Evolutionary conservation across 2,329 filamentous ascomycete species (phyloP).

Genomic region (Fusarium coicis): DNA sequence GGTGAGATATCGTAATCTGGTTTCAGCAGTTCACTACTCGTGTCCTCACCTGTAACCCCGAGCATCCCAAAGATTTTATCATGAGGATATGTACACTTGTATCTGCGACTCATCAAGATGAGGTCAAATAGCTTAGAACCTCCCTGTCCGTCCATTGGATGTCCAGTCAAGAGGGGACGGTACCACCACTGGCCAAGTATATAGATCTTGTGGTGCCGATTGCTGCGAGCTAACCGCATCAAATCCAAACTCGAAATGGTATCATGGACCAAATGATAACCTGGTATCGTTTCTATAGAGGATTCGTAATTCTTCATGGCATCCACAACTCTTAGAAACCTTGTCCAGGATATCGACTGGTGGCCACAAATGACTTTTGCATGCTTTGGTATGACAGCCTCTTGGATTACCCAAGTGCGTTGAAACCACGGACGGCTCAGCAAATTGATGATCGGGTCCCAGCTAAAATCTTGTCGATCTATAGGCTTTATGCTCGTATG

Average conservation of each 20-base stretch:
- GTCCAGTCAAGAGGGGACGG: fast-evolving
- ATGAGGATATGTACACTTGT: not conserved
- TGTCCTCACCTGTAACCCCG: fast-evolving
- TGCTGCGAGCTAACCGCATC: not conserved
- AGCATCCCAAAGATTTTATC: not conserved
- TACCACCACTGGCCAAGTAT: fast-evolving
- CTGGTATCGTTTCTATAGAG: fast-evolving
- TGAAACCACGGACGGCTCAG: not conserved
- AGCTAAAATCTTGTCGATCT: fast-evolving
- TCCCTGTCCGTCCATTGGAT: fast-evolving
- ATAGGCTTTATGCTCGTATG: fast-evolving
- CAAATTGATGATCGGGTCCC: not conserved
- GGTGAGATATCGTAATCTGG: not conserved
- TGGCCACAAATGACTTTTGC: not conserved
- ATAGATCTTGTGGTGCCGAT: fast-evolving
- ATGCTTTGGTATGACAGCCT: not conserved
- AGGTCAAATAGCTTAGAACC: fast-evolving
- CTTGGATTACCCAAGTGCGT: not conserved
- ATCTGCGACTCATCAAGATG: not conserved
- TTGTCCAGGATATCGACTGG: fast-evolving
- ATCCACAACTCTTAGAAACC: fast-evolving
- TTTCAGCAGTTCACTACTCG: fast-evolving
- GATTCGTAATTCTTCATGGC: fast-evolving
- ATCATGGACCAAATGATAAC: fast-evolving
- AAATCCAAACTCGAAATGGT: fast-evolving